Evolutionary conservation across 2,329 filamentous ascomycete species (phyloP).

Genomic region (Talaromyces sp.): DNA sequence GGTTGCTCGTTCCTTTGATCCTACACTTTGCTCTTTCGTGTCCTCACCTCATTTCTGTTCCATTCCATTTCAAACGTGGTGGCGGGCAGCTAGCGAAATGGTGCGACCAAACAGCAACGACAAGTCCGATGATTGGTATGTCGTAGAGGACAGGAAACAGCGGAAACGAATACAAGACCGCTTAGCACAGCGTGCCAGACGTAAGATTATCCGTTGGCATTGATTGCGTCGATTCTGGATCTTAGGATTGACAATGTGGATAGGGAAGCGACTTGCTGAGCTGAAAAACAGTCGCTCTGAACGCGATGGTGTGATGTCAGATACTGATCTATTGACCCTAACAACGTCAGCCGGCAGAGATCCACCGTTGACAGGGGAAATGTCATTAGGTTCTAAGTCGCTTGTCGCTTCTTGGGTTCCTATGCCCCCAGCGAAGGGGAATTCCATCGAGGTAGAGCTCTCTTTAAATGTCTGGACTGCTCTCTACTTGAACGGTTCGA

Average conservation of each 20-base stretch:
- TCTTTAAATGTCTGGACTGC: constrained; percentile 28
- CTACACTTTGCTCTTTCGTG: neutral
- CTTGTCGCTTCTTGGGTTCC: constrained; percentile 4
- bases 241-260: neutral
- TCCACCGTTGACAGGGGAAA: neutral
- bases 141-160: constrained; percentile 34
- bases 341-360: neutral
- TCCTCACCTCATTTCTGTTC: neutral
- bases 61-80: neutral
- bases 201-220: constrained; percentile 22
- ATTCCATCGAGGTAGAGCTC: constrained; percentile 1
- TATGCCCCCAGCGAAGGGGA: neutral
- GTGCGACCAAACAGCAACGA: neutral
- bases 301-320: neutral
- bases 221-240: neutral
- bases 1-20: neutral
- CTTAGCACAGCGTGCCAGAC: constrained; percentile 37
- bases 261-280: constrained; percentile 15
- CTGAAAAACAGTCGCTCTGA: neutral
- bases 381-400: neutral
- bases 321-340: neutral
- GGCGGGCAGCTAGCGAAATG: neutral
- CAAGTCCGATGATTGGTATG: constrained; percentile 28
- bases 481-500: constrained; percentile 31
- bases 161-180: constrained; percentile 42